Conservation (phyloP, 805 yeast species). For the Kodamaea hsintzibuensis region DNA sequence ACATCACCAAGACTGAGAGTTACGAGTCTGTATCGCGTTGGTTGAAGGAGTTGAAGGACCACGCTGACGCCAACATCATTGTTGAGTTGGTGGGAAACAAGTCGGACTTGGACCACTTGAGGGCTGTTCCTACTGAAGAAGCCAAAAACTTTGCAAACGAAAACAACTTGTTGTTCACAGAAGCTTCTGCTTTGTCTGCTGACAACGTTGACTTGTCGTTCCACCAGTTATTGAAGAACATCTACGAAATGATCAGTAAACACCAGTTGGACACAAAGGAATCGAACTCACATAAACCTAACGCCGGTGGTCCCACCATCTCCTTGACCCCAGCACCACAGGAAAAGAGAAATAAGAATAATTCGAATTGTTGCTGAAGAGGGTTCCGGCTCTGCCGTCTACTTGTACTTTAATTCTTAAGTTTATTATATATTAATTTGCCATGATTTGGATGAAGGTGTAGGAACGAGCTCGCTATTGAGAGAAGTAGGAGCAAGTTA, state of each 20-base stretch:
- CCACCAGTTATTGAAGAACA: conserved; percentile 88
- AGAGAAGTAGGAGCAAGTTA: not conserved
- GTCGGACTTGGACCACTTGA: conserved; percentile 83
- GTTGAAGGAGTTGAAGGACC: conserved; percentile 86
- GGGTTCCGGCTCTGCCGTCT: not conserved
- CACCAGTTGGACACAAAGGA: conserved; percentile 90
- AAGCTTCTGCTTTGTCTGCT: conserved; percentile 91
- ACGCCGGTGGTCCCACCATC: conserved; percentile 81
- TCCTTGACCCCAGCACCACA: conserved; percentile 92
- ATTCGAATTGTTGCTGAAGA: conserved; percentile 65
- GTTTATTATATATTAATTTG: conserved; percentile 8
- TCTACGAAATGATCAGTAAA: conserved; percentile 90
- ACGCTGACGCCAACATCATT: conserved; percentile 93
- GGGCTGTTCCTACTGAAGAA: conserved; percentile 98
- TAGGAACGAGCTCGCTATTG: not conserved
- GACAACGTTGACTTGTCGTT: conserved; percentile 95
- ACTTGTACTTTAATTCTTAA: conserved; percentile 7
- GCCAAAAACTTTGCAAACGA: conserved; percentile 93
- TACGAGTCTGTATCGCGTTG: conserved; percentile 86
- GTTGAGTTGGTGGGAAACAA: conserved; percentile 93
- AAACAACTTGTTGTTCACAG: conserved; percentile 88
- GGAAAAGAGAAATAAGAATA: conserved; percentile 62
- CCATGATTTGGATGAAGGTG: not conserved
- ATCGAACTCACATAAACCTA: conserved; percentile 55
- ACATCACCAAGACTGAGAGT: conserved; percentile 85